Percentiles rank a stretch among this genome's conserved stretches.
phyloP scores from a whole-genome alignment of 495 filamentous ascomycete genomes.

The Hypoxylon subgilvum region DNA sequence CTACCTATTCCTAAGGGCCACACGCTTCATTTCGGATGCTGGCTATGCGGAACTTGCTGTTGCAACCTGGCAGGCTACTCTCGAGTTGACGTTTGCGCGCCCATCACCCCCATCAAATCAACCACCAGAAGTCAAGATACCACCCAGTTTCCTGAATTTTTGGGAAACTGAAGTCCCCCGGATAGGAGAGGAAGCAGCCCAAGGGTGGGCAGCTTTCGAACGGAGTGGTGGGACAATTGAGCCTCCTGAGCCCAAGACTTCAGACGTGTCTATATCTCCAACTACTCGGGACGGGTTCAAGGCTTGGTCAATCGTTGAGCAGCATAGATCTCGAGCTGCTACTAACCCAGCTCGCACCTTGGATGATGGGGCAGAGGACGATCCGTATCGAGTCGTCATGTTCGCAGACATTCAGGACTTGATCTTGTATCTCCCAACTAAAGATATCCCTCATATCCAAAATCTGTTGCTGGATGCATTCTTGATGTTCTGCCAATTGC shows the following conservation, averaged over 20 bases:
- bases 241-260: constrained; percentile 46
- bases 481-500: constrained; percentile 71
- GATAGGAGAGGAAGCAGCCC: constrained; percentile 74
- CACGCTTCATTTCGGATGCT: constrained; percentile 75
- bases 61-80: constrained; percentile 80
- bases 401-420: constrained; percentile 74
- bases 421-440: constrained; percentile 59
- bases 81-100: constrained; percentile 74
- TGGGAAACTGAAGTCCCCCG: constrained; percentile 88
- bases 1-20: constrained; percentile 76
- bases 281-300: constrained; percentile 48
- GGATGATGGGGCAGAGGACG: constrained; percentile 69
- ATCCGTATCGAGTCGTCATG: constrained; percentile 78
- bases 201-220: constrained; percentile 70
- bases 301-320: constrained; percentile 69
- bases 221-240: constrained; percentile 40
- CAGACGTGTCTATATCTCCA: constrained; percentile 19
- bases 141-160: constrained; percentile 64
- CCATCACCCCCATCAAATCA: constrained; percentile 46
- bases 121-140: constrained; percentile 43
- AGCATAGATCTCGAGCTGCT: constrained; percentile 51
- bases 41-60: constrained; percentile 80
- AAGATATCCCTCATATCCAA: constrained; percentile 43
- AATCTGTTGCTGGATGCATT: constrained; percentile 67
- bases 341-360: constrained; percentile 70